phyloP scores from a whole-genome alignment of 148 eudicot genomes.

The Suaeda aralocaspica region DNA sequence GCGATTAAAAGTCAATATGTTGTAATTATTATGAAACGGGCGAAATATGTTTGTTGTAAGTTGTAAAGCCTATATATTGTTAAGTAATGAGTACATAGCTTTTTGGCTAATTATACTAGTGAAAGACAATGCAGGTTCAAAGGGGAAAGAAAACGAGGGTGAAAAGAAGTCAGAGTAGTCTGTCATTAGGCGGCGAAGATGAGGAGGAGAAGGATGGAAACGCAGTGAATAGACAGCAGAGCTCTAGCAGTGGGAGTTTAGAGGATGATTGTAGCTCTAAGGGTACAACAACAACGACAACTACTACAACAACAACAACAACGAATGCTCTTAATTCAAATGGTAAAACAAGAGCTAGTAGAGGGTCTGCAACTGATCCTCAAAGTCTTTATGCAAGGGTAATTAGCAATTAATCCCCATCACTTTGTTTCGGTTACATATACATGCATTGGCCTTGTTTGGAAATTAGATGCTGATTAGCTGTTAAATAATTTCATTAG shows the following conservation, averaged over 20 bases:
- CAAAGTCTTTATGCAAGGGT: conserved; percentile 96
- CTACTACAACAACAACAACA: neutral
- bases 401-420: neutral
- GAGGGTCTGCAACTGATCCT: conserved; percentile 88
- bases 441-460: too few species aligned
- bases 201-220: conserved; percentile 27
- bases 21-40: too few species aligned
- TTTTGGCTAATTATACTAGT: neutral
- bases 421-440: neutral
- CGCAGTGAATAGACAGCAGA: conserved; percentile 15
- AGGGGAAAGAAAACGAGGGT: conserved; percentile 50
- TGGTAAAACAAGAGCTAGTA: conserved; percentile 54
- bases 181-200: conserved; percentile 29
- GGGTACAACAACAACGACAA: conserved; percentile 7
- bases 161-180: conserved; percentile 39
- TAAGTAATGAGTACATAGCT: too few species aligned
- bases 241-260: conserved; percentile 33
- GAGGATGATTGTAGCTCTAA: conserved; percentile 51
- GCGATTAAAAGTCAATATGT: too few species aligned
- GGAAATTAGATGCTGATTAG: too few species aligned
- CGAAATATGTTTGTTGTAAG: too few species aligned
- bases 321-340: conserved; percentile 22
- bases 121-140: conserved; percentile 29
- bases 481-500: too few species aligned
- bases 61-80: too few species aligned